Evolutionary conservation across 1,284 basidiomycete genomes (phyloP).

Genomic region (Ustilago crameri): DNA sequence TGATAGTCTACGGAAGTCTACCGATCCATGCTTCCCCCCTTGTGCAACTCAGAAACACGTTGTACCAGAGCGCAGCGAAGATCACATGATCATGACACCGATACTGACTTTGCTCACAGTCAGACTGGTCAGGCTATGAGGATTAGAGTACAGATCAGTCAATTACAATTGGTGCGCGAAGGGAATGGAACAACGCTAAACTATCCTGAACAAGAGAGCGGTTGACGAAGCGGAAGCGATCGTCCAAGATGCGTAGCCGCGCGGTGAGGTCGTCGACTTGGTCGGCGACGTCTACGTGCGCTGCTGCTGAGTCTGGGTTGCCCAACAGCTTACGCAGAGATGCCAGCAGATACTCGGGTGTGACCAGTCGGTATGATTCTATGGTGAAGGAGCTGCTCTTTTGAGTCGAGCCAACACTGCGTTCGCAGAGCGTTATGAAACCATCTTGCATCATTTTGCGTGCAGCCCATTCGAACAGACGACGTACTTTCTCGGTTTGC

Average conservation of each 20-base stretch:
- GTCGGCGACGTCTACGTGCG: neutral
- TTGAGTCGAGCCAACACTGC: neutral
- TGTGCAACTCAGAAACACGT: too few species aligned
- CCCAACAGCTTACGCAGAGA: constrained; percentile 20
- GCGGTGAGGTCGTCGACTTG: constrained; percentile 18
- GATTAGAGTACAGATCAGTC: constrained; percentile 9
- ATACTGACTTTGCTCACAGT: too few species aligned
- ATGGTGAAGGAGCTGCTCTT: neutral
- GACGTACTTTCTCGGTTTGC: constrained; percentile 20
- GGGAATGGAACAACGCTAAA: constrained; percentile 19
- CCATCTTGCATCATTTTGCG: constrained; percentile 52
- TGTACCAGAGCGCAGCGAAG: too few species aligned
- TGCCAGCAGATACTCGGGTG: constrained; percentile 27
- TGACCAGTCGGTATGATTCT: constrained; percentile 29
- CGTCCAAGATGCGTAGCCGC: constrained; percentile 35
- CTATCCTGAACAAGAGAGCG: constrained; percentile 33
- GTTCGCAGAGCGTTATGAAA: constrained; percentile 31
- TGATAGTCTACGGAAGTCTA: too few species aligned
- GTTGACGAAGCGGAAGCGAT: constrained; percentile 35
- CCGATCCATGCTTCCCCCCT: too few species aligned
- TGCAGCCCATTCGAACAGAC: constrained; percentile 40
- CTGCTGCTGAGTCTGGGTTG: neutral
- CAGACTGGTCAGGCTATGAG: neutral
- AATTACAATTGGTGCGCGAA: constrained; percentile 22
- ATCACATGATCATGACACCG: too few species aligned